phyloP scores from a whole-genome alignment of 306 rosid species.

The Ormosia semicastrata region DNA sequence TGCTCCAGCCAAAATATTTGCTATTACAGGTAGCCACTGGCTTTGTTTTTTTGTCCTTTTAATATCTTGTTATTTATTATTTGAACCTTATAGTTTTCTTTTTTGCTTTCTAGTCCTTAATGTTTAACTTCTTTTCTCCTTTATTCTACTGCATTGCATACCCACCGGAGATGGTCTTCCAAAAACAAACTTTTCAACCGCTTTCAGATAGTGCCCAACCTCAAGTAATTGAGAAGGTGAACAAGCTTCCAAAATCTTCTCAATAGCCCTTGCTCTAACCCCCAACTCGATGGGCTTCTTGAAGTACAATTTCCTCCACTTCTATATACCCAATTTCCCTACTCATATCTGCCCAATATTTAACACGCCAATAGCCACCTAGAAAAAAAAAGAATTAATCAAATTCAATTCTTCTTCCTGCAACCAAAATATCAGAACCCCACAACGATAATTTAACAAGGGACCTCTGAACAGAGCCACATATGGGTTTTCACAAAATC shows the following conservation, averaged over 20 bases:
- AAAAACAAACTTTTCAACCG: slow-evolving; percentile 28
- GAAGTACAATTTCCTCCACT: slow-evolving; percentile 56
- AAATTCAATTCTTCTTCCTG: not conserved
- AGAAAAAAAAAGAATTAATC: not conserved
- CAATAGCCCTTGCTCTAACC: slow-evolving; percentile 17
- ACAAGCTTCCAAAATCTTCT: slow-evolving; percentile 33
- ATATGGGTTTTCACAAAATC: too few species aligned
- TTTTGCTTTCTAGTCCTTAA: too few species aligned
- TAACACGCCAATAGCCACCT: not conserved
- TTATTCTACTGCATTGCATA: too few species aligned
- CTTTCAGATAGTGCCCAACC: not conserved
- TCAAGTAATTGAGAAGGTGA: slow-evolving; percentile 37
- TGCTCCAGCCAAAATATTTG: too few species aligned
- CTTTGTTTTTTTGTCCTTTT: too few species aligned
- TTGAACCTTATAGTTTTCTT: too few species aligned
- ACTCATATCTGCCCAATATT: not conserved
- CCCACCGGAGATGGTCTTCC: too few species aligned
- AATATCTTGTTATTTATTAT: too few species aligned
- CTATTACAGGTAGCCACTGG: too few species aligned
- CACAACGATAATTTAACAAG: not conserved
- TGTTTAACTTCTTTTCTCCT: too few species aligned
- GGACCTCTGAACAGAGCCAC: too few species aligned
- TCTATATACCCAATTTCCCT: slow-evolving; percentile 28
- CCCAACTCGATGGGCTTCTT: slow-evolving; percentile 46
- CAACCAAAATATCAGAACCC: not conserved